These are phyloP conservation scores for Fennellomyces sp. DNA, from an alignment of 371 early-diverging fungal species.

Conservation along the genomic window DNA sequence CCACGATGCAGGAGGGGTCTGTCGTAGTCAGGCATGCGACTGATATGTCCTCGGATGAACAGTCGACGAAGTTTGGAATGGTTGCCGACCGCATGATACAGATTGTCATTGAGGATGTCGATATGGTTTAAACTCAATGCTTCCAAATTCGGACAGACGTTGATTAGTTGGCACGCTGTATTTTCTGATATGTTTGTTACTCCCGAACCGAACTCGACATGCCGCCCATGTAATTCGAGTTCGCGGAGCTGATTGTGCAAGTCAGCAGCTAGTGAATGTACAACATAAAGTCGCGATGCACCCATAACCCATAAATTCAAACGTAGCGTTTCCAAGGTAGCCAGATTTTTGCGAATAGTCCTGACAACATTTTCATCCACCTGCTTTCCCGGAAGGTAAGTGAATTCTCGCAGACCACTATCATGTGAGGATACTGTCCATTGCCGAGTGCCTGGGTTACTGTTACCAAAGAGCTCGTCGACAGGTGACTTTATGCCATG, in stretches of 20 bases:
- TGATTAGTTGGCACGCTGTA: neutral
- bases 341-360: no score
- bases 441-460: neutral
- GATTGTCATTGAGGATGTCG: neutral
- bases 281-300: neutral
- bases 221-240: neutral
- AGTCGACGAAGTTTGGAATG: neutral
- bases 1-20: neutral
- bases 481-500: neutral
- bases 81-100: neutral
- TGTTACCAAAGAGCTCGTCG: neutral
- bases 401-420: no score
- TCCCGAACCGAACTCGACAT: neutral
- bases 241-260: neutral
- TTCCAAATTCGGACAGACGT: neutral
- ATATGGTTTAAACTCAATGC: neutral
- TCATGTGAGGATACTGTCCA: no score
- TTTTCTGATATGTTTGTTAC: neutral
- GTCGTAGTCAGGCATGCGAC: neutral
- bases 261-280: neutral
- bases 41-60: no score
- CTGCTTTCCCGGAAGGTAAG: no score
- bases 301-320: neutral
- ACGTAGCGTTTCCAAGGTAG: no score
- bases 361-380: no score